Base-by-base conservation (phyloP, 2,329 filamentous ascomycete genomes). In the Colletotrichum nymphaeae region DNA sequence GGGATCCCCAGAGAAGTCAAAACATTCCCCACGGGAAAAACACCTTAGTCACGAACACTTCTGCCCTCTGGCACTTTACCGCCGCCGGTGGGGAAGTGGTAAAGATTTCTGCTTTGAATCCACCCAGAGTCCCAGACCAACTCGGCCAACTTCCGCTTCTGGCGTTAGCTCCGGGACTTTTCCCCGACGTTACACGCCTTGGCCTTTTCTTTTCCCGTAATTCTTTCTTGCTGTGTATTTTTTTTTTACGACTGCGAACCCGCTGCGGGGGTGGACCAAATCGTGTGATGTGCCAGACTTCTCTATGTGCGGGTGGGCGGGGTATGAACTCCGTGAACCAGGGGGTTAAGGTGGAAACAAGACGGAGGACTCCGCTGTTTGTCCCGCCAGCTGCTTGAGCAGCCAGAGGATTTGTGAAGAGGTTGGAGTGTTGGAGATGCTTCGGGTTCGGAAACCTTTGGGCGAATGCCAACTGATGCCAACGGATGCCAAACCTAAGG, bases 101-200 rank as follows among this genome's bases (percentile, higher is more conserved):
- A 56, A 69, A 32, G 28, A 73, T 63, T 73, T 63, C 59, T 72
- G 58, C 28, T 53, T 55, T 35, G 69, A 59, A 60, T 66, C 69
- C 42, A 49, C 42, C 3, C 42, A 19, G 42, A 42, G 59, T 66
- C 42, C 6, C 42, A 19, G 42, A 16, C 69, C 69, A 69, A 37
- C 55, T 73, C 70, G 70, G 70, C 42, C 70, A 73, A 73, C 66
- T 64, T 65, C 70, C 70, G 66, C 70, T 62, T 73, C 30, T 11
- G 60, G 62, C 59, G 16, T 32, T 73, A 70, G 67, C 59, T 28
- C 70, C 55, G 28, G 66, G 67, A 35, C 14, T 65, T 64, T 70
- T 65, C 7, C 22, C 70, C 67, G 56, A 62, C 49, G 62, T 37
- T 49, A 30, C 69, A 35, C 37, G 55, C 12, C 22, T 30, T 57